Base-by-base conservation (phyloP, 768 basidiomycete species). In the Pleurotus pulmonarius region DNA sequence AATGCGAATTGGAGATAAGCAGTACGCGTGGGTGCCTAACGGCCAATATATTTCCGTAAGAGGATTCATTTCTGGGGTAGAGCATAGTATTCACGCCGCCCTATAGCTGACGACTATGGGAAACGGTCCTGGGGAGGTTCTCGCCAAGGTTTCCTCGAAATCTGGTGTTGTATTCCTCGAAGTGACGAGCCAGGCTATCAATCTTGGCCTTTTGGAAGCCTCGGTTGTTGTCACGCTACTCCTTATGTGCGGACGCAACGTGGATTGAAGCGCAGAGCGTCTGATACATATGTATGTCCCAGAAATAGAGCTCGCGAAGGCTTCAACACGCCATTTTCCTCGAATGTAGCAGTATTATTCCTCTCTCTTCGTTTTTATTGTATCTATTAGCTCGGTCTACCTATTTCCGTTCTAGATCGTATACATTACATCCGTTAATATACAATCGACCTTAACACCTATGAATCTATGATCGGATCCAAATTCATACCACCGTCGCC, bases 221-320 rank as follows among this genome's bases (percentile, higher is more conserved):
- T 67, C 73, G 56, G 64, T 87, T 20, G 72, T 82, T 9, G 83
- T 82, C 0, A 75, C 82, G 0, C 60, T 82, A 4, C 70, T 88
- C 22, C 72, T 88, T 41, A 82, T 81, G 58, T 83, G 75, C 51
- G 86, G 86, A 16, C 79, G 78, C 56, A 82, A 74, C 68, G 81
- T 88, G 16, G 86, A 87, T 61, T 88, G 58, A 69, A 34, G 29
- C 4, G 9, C 29, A 34, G 29, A 34, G 29, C 9, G 29, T 34
- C 29, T 34, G 29, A 34, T 34, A 8, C 1, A 34, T 34, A 11
- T 11, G 29, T 34, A 34, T 34, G 29, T 11, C 9, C 11, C 29
- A 34, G 29, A 11, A 34, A 8, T 34, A 34, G 29, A 34, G 29
- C 29, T 34, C 29, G 29, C 29, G 9, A 34, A 34, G 29, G 29